Evolutionary conservation across 345 rosid genomes (phyloP), one percentile per base, ranked within the genome.

Genomic region (Noccaea caerulescens): DNA sequence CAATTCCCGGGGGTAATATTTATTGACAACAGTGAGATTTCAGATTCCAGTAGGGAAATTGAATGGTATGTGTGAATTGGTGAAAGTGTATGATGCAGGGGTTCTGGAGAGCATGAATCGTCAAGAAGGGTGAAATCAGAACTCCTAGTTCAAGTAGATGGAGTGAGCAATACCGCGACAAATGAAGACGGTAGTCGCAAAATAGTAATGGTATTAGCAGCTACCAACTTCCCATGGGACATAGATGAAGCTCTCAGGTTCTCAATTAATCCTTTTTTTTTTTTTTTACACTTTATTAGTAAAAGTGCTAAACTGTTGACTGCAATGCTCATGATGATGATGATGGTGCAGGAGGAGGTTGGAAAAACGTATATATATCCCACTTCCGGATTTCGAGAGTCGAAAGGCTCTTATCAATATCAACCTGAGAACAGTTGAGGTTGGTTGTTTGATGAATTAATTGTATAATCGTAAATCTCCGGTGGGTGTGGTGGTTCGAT

Each of bases 201-300:
- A 78, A 88, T 95, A 68, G 99, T 95, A 68, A 95, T 92, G 99
- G 99, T 95, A 61, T 82, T 95, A 78, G 98, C 99, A 41, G 98
- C 99, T 37, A 95, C 99, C 60, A 95, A 95, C 82, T 95, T 92
- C 73, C 99, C 99, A 1, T 95, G 99, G 98, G 99, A 95, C 86
- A 95, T 95, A 73, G 99, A 95, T 53, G 96, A 92, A 82, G 99
- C 99, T 9, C 87, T 95, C 67, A 87, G 99, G 99, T 95, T 75
- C 53, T 27, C 32, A 25, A 14, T 55, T 55, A 34, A 63, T 46
- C 34, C 23, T 3, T 10, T 41, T 41, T 0, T 2, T 44, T 2
- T 7, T 44, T 36, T 38, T 41, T 41, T 14, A 12, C 8, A 5
- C 27, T 54, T 63, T 49, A 32, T 62, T 13, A 44, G 16, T 46